Evolutionary conservation across 2,329 filamentous ascomycete species (phyloP).

Genomic region (Exserohilum rostratum): DNA sequence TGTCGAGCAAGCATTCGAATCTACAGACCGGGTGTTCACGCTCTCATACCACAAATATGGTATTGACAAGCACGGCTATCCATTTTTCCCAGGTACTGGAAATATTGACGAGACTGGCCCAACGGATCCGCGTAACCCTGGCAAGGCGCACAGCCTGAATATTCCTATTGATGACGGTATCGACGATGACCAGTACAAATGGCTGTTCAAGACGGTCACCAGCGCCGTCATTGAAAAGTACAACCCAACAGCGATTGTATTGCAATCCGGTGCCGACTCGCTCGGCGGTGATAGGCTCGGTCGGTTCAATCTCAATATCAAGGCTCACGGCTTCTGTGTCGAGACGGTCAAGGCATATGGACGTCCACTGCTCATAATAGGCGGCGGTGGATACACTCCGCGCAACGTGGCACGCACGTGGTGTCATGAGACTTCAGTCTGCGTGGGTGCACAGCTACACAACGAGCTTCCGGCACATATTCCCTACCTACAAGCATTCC

Average conservation of each 20-base stretch:
- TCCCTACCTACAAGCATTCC: slow-evolving; percentile 85
- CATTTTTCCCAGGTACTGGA: slow-evolving; percentile 93
- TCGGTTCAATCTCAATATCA: slow-evolving; percentile 95
- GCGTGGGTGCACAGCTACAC: slow-evolving; percentile 75
- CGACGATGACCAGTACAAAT: slow-evolving; percentile 85
- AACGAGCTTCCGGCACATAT: slow-evolving; percentile 78
- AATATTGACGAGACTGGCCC: slow-evolving; percentile 84
- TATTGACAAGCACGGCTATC: slow-evolving; percentile 58
- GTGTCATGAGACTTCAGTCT: slow-evolving; percentile 95
- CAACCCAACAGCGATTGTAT: slow-evolving; percentile 85
- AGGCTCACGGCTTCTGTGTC: slow-evolving; percentile 90
- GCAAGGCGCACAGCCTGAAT: slow-evolving; percentile 88
- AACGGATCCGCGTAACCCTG: slow-evolving; percentile 79
- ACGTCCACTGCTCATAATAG: slow-evolving; percentile 86
- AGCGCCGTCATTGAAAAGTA: slow-evolving; percentile 80
- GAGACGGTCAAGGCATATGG: slow-evolving; percentile 82
- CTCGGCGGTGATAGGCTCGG: slow-evolving; percentile 91
- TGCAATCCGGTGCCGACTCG: slow-evolving; percentile 95
- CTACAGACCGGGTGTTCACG: slow-evolving; percentile 87
- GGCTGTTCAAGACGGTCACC: slow-evolving; percentile 83
- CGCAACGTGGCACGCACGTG: slow-evolving; percentile 95
- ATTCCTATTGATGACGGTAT: slow-evolving; percentile 90
- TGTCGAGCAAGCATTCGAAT: slow-evolving; percentile 89
- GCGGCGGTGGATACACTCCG: slow-evolving; percentile 94
- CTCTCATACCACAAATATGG: slow-evolving; percentile 98